Conservation (phyloP, 2,329 filamentous ascomycete species). For the Lasiodiplodia sp. region DNA sequence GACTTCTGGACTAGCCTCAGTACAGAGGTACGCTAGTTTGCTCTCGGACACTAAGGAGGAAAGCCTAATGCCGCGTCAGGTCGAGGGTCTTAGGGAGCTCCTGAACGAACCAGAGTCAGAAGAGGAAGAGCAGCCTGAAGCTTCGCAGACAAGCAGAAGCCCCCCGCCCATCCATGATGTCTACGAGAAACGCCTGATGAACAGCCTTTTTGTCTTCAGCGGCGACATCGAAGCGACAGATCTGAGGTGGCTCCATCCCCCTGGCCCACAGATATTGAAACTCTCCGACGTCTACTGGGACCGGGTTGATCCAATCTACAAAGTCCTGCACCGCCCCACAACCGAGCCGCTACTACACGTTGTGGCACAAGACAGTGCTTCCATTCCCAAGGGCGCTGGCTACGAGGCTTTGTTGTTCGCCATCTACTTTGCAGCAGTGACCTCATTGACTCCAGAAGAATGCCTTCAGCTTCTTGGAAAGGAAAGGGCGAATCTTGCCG, state of each 20-base stretch:
- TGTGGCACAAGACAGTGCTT: conserved; percentile 39
- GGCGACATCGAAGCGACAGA: conserved; percentile 29
- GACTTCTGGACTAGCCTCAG: conserved; percentile 43
- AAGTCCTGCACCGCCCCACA: conserved; percentile 74
- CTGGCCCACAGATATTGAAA: conserved; percentile 69
- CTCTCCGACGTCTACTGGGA: conserved; percentile 79
- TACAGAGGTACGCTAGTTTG: conserved; percentile 40
- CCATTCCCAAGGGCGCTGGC: conserved; percentile 68
- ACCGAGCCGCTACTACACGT: conserved; percentile 56
- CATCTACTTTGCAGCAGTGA: conserved; percentile 40
- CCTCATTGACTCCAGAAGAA: conserved; percentile 65
- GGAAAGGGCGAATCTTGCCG: conserved; percentile 9
- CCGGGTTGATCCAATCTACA: conserved; percentile 76
- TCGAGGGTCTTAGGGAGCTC: conserved; percentile 34
- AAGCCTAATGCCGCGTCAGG: not conserved
- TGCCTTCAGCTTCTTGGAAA: conserved; percentile 62
- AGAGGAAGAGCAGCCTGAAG: conserved; percentile 36
- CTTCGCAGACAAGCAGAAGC: not conserved
- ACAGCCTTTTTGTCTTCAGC: conserved; percentile 34
- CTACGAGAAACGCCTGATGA: conserved; percentile 35
- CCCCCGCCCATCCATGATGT: conserved; percentile 22
- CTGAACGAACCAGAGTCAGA: conserved; percentile 39
- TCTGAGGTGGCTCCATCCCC: conserved; percentile 61
- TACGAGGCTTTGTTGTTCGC: conserved; percentile 60
- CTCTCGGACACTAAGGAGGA: not conserved